phyloP scores from a whole-genome alignment of 2,329 filamentous ascomycete species.

The Aschersonia sp. region DNA sequence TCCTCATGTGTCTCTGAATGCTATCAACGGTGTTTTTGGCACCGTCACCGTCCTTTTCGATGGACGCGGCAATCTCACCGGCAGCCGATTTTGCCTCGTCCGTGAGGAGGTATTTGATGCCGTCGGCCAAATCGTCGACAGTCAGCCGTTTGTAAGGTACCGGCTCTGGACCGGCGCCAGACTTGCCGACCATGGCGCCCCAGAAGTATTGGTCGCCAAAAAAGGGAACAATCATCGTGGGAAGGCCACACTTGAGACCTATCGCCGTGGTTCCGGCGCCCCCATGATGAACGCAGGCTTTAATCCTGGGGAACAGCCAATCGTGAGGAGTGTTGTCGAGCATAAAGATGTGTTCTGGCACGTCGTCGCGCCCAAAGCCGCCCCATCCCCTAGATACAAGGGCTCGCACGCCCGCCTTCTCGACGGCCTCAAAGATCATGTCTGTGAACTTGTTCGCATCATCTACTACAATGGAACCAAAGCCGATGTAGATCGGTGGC shows the following conservation, averaged over 20 bases:
- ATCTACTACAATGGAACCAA: constrained; percentile 63
- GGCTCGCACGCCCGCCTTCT: constrained; percentile 50
- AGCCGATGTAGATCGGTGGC: constrained; percentile 58
- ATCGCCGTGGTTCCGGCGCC: constrained; percentile 66
- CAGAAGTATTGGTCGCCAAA: constrained; percentile 72
- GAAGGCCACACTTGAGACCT: constrained; percentile 54
- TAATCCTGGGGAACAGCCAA: constrained; percentile 57
- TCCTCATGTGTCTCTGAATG: constrained; percentile 46
- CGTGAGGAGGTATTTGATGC: constrained; percentile 52
- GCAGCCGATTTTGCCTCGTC: constrained; percentile 44
- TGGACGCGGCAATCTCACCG: constrained; percentile 42
- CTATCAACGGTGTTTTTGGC: constrained; percentile 53
- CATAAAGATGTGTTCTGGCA: constrained; percentile 53
- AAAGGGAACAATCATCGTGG: constrained; percentile 66
- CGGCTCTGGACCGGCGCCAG: constrained; percentile 49
- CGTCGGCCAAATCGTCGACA: constrained; percentile 50
- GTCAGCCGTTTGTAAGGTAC: constrained; percentile 55
- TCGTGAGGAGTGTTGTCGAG: constrained; percentile 63
- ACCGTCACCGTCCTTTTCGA: constrained; percentile 50
- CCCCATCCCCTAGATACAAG: constrained; percentile 67
- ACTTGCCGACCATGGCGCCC: constrained; percentile 52
- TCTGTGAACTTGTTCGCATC: constrained; percentile 53
- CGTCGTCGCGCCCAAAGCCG: constrained; percentile 42
- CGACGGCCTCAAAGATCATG: constrained; percentile 56
- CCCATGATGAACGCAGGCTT: constrained; percentile 59